These are phyloP conservation scores for Hordeum marinum DNA, from an alignment of 176 grass and related monocot genomes.

Conservation along the genomic window DNA sequence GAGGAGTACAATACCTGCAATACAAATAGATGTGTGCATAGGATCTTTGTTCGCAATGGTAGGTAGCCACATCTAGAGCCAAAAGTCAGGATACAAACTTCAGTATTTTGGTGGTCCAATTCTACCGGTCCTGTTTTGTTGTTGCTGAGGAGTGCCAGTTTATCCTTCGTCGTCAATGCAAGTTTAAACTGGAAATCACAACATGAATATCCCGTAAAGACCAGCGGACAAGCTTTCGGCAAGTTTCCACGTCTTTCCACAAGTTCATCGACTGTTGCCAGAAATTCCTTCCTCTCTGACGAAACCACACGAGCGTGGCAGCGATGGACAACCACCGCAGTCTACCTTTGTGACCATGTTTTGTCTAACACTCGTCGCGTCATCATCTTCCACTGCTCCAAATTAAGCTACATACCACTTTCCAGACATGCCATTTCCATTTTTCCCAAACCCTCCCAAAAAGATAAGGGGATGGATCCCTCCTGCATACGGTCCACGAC, in stretches of 20 bases:
- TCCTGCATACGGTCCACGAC: not conserved
- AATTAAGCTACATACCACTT: not conserved
- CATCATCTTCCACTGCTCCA: not conserved
- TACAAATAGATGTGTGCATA: not conserved
- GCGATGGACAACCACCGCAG: not conserved
- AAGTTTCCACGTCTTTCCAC: not conserved
- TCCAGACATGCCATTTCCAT: not conserved
- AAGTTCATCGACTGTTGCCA: not conserved
- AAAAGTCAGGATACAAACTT: not conserved
- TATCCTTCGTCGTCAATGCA: no score
- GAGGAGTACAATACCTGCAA: no score
- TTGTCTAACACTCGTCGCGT: not conserved
- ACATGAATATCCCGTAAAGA: not conserved
- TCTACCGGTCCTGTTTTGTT: not conserved
- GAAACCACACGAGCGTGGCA: not conserved
- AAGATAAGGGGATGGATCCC: not conserved
- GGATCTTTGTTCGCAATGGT: not conserved
- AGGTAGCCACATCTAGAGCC: not conserved
- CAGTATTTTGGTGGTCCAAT: not conserved
- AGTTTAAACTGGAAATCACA: not conserved
- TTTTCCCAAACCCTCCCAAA: not conserved
- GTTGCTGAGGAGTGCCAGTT: no score
- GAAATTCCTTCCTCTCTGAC: not conserved
- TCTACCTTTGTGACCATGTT: no score
- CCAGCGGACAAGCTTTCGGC: not conserved